Evolutionary conservation across 1,284 basidiomycete genomes (phyloP), one percentile per base, ranked within the genome.

Genomic region (Irpex rosettiformis): DNA sequence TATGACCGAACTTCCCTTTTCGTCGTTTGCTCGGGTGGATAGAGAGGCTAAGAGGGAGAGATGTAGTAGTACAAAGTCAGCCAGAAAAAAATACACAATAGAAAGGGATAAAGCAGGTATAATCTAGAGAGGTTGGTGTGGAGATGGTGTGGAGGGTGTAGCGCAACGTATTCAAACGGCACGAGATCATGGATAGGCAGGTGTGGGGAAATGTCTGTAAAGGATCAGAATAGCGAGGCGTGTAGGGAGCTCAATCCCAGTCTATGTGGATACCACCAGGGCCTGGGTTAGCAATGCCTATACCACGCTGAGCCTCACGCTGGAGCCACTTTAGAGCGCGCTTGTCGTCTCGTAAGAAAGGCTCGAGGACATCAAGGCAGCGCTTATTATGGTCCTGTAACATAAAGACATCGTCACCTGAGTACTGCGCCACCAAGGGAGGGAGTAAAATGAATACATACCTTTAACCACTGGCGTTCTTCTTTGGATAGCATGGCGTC

Each of bases 381-480:
- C 78, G 81, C 69, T 85, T 84, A 72, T 99, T 97, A 72, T 99
- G 96, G 29, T 87, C 86, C 86, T 89, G 60, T 6, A 30, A 11
- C 29, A n/a, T 7, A 24, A 54, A 37, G 30, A 22, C 16, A 51
- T 29, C 22, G 42, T 48, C 11, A 52, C 45, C 16, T 22, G 25
- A 56, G 21, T 16, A 6, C 4, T 43, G 25, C 11, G 8, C 0
- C n/a, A n/a, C n/a, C n/a, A n/a, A n/a, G n/a, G n/a, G n/a, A n/a
- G 22, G 33, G 5, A 37, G 30, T n/a, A 8, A 8, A 16, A 27
- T 24, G 25, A 18, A 47, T 27, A 67, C 75, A 48, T 59, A 87
- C 88, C 80, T 94, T 96, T 57, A 99, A 70, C 96, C 96, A 98
- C 59, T 83, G 74, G 67, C 89, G 89, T 78, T 99, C 95, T 58